Evolutionary conservation across 164 flowering plant species (phyloP).

Genomic region (Macadamia tetraphylla): DNA sequence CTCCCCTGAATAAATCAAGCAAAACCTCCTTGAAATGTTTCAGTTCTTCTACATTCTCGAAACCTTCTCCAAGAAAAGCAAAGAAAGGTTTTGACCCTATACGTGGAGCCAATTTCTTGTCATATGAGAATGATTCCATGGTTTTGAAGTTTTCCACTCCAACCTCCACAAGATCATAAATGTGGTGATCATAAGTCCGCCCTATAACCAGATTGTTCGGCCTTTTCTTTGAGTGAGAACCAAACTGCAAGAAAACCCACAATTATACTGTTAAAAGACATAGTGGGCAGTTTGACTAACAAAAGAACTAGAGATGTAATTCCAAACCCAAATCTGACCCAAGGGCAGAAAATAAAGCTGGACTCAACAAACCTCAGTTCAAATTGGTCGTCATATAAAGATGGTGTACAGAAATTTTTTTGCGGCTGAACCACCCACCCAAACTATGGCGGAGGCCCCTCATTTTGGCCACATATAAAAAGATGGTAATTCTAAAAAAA

Average conservation of each 20-base stretch:
- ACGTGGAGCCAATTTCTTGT: slow-evolving; percentile 69
- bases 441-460: too few relatives aligned
- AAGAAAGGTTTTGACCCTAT: slow-evolving; percentile 86
- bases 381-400: too few relatives aligned
- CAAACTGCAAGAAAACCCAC: slow-evolving; percentile 53
- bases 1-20: slow-evolving; percentile 55
- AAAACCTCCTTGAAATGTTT: slow-evolving; percentile 90
- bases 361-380: too few relatives aligned
- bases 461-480: too few relatives aligned
- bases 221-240: slow-evolving; percentile 46
- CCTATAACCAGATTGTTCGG: slow-evolving; percentile 87
- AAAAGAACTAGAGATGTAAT: background rate
- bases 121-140: slow-evolving; percentile 53
- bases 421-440: too few relatives aligned
- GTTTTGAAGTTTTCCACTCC: slow-evolving; percentile 81
- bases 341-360: too few relatives aligned
- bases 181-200: slow-evolving; percentile 76
- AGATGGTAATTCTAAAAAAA: too few relatives aligned
- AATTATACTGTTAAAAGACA: background rate
- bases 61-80: slow-evolving; percentile 79
- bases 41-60: slow-evolving; percentile 75
- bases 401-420: too few relatives aligned
- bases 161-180: slow-evolving; percentile 95
- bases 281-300: background rate
- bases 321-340: too few relatives aligned